Evolutionary conservation across 768 basidiomycete genomes (phyloP).

Genomic region (Piloderma croceum): DNA sequence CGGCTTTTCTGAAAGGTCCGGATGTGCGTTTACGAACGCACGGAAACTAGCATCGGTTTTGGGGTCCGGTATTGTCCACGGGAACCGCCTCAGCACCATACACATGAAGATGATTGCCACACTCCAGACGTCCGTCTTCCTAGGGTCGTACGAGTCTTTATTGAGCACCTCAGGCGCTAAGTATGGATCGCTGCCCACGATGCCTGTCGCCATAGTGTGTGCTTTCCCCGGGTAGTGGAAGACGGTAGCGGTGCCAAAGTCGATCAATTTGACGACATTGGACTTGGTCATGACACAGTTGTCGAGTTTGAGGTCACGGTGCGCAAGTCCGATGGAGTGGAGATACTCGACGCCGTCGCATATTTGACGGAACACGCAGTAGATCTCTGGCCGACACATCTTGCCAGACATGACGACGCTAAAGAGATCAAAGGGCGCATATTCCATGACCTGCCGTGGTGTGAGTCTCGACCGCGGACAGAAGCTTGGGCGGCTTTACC

Average conservation of each 20-base stretch:
- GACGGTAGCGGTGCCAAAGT: slow-evolving; percentile 99
- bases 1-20: slow-evolving; percentile 61
- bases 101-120: slow-evolving; percentile 98
- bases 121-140: slow-evolving; percentile 98
- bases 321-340: slow-evolving; percentile 94
- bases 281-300: slow-evolving; percentile 98
- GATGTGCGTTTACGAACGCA: slow-evolving; percentile 89
- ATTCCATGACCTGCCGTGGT: slow-evolving; percentile 87
- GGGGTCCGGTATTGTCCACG: slow-evolving; percentile 96
- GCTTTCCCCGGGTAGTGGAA: slow-evolving; percentile 97
- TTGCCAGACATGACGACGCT: slow-evolving; percentile 99
- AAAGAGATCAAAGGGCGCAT: slow-evolving; percentile 97
- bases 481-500: slow-evolving; percentile 39
- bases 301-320: slow-evolving; percentile 98
- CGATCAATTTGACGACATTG: slow-evolving; percentile 97
- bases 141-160: slow-evolving; percentile 81
- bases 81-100: slow-evolving; percentile 96
- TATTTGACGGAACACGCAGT: slow-evolving; percentile 98
- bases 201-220: slow-evolving; percentile 66
- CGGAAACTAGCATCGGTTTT: slow-evolving; percentile 90
- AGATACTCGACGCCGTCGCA: slow-evolving; percentile 97
- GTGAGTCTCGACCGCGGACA: not conserved
- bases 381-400: slow-evolving; percentile 97
- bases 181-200: slow-evolving; percentile 97
- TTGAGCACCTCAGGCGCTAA: slow-evolving; percentile 92